Percentiles rank a stretch among this genome's conserved stretches.
Evolutionary conservation across 371 early-diverging fungal genomes (phyloP).

Genomic region (Capillidium rhysosporum): DNA sequence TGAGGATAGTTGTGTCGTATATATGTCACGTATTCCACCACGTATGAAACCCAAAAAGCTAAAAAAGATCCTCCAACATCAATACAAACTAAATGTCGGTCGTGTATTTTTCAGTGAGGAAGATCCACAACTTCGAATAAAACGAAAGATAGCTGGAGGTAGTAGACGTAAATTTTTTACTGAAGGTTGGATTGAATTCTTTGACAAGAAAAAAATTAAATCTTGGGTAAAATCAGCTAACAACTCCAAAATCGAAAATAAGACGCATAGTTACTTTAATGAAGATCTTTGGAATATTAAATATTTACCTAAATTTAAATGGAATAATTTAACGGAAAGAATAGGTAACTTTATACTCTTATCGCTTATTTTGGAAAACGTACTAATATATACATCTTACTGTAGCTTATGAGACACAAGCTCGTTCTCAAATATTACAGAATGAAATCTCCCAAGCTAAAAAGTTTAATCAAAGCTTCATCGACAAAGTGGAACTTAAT

Average conservation of each 20-base stretch:
- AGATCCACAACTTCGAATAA: conserved; percentile 28
- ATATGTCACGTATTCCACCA: conserved; percentile 76
- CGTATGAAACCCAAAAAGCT: conserved; percentile 77
- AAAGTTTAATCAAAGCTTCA: conserved; percentile 64
- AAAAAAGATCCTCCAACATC: conserved; percentile 34
- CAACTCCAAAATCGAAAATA: conserved; percentile 59
- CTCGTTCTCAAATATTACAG: conserved; percentile 56
- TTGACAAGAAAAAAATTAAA: conserved; percentile 73
- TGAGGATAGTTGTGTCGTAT: conserved; percentile 69
- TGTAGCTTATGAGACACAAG: conserved; percentile 58
- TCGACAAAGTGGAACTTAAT: conserved; percentile 63
- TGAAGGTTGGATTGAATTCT: conserved; percentile 96
- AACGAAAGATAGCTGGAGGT: conserved; percentile 45
- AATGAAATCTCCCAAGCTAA: conserved; percentile 72
- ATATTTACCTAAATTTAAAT: conserved; percentile 90
- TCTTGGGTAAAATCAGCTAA: conserved; percentile 55
- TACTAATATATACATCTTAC: background rate
- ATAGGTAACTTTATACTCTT: conserved; percentile 27
- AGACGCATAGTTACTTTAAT: conserved; percentile 58
- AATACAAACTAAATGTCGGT: conserved; percentile 52
- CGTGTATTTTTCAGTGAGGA: conserved; percentile 75
- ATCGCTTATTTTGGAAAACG: conserved; percentile 1
- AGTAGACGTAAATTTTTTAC: conserved; percentile 61
- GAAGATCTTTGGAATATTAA: conserved; percentile 93
- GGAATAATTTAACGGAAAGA: conserved; percentile 86